These are phyloP conservation scores for Anthoceros angustus DNA, from an alignment of 225 moss, liverwort and hornwort genomes.

Conservation along the genomic window DNA sequence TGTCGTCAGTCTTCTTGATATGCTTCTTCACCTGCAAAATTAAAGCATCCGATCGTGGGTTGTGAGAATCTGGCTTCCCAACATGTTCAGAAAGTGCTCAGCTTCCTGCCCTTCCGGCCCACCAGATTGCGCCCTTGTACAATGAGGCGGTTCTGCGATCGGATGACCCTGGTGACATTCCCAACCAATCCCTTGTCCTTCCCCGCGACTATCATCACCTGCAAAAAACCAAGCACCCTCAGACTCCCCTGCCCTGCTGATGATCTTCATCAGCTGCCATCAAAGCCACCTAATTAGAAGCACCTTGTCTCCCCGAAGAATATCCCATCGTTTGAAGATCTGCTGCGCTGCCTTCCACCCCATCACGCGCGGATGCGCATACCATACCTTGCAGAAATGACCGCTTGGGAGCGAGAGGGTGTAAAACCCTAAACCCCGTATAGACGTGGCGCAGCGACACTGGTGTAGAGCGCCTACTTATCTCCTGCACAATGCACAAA, in stretches of 20 bases:
- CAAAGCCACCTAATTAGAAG: not conserved
- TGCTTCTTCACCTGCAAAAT: constrained; percentile 61
- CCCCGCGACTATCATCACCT: constrained; percentile 36
- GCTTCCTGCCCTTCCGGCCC: not conserved
- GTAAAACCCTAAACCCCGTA: not conserved
- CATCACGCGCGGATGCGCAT: constrained; percentile 20
- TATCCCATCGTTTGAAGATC: constrained; percentile 84
- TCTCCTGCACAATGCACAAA: too few relatives aligned
- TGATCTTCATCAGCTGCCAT: not conserved
- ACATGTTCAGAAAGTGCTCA: not conserved
- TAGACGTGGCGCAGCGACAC: too few relatives aligned
- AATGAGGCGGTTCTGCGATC: constrained; percentile 59
- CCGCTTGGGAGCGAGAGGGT: not conserved
- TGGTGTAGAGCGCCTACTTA: too few relatives aligned
- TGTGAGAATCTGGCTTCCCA: not conserved
- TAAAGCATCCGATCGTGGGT: too few relatives aligned
- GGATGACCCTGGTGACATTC: constrained; percentile 46
- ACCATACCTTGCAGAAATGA: not conserved
- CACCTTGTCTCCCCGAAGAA: constrained; percentile 89
- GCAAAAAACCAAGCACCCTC: not conserved
- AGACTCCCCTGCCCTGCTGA: too few relatives aligned
- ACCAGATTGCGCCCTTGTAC: constrained; percentile 88
- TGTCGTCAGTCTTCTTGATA: constrained; percentile 46
- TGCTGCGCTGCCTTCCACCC: constrained; percentile 87
- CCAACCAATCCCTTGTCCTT: constrained; percentile 33